Evolutionary conservation across 2,329 filamentous ascomycete species (phyloP).

Genomic region (Onygenales sp.): DNA sequence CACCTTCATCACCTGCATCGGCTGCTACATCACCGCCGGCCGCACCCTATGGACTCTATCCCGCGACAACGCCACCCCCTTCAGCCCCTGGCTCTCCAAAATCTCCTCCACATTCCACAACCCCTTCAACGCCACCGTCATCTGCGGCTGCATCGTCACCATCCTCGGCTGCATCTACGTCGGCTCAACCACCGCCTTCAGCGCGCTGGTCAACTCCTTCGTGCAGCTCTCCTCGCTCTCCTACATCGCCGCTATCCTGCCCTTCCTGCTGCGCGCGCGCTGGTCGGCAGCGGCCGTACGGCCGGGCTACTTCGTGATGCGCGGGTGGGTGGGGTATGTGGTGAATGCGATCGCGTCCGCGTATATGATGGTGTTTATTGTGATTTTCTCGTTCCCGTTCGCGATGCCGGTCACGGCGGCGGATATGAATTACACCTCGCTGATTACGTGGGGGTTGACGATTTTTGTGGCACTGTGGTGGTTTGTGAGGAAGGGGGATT

Average conservation of each 20-base stretch:
- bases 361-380: conserved; percentile 46
- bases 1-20: conserved; percentile 43
- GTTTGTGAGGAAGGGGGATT: conserved; percentile 24
- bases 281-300: conserved; percentile 34
- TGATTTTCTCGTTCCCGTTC: conserved; percentile 53
- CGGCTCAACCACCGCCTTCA: conserved; percentile 46
- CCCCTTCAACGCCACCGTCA: conserved; percentile 50
- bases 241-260: conserved; percentile 44
- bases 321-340: conserved; percentile 38
- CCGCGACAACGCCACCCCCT: conserved; percentile 53
- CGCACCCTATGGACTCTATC: conserved; percentile 51
- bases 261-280: conserved; percentile 43
- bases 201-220: conserved; percentile 49
- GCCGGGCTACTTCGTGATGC: conserved; percentile 45
- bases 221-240: conserved; percentile 48
- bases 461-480: conserved; percentile 42
- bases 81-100: conserved; percentile 42
- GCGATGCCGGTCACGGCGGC: conserved; percentile 35
- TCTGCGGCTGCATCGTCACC: conserved; percentile 43
- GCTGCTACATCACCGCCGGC: conserved; percentile 52
- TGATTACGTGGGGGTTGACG: conserved; percentile 44
- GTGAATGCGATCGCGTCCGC: conserved; percentile 43
- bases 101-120: conserved; percentile 49
- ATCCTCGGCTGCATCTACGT: conserved; percentile 49
- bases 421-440: conserved; percentile 46